These are phyloP conservation scores for Rhodosporidiobolus odoratus DNA, from an alignment of 768 basidiomycete species.

Conservation along the genomic window DNA sequence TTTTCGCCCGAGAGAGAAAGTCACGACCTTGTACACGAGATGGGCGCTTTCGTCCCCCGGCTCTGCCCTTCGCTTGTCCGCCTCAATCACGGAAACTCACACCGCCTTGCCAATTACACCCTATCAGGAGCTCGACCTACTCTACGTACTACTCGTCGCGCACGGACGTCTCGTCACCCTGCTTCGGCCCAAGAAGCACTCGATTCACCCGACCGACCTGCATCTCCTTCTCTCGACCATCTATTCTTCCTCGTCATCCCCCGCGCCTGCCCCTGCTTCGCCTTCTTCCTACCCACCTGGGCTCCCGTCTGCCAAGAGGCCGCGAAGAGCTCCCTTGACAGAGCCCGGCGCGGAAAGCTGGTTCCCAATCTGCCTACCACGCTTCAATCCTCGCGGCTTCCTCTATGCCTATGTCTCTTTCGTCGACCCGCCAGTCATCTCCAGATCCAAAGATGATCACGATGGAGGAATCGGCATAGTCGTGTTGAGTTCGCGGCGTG, in stretches of 20 bases:
- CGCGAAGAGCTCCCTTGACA: constrained; percentile 56
- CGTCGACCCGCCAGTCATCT: constrained; percentile 41
- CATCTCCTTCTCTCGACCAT: constrained; percentile 71
- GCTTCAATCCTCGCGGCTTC: constrained; percentile 82
- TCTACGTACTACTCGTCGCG: constrained; percentile 84
- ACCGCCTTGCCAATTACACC: too few relatives aligned
- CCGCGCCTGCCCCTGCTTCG: constrained; percentile 65
- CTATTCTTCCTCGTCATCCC: constrained; percentile 66
- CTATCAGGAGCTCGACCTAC: constrained; percentile 57
- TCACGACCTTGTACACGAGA: not conserved
- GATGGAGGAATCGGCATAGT: constrained; percentile 58
- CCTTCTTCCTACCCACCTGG: too few relatives aligned
- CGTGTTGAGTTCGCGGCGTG: constrained; percentile 53
- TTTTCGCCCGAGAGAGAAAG: not conserved
- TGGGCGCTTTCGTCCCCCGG: too few relatives aligned
- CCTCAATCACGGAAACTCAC: too few relatives aligned
- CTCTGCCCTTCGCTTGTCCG: too few relatives aligned
- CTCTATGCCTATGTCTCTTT: constrained; percentile 76
- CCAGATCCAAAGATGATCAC: constrained; percentile 3
- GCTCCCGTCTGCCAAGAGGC: constrained; percentile 71
- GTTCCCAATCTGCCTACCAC: constrained; percentile 92
- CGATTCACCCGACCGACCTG: constrained; percentile 77
- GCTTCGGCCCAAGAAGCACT: constrained; percentile 83
- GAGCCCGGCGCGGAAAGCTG: constrained; percentile 68
- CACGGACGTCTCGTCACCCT: constrained; percentile 74